Evolutionary conservation across 192 early-diverging fungal species (phyloP).

Genomic region (Podila clonocystis): DNA sequence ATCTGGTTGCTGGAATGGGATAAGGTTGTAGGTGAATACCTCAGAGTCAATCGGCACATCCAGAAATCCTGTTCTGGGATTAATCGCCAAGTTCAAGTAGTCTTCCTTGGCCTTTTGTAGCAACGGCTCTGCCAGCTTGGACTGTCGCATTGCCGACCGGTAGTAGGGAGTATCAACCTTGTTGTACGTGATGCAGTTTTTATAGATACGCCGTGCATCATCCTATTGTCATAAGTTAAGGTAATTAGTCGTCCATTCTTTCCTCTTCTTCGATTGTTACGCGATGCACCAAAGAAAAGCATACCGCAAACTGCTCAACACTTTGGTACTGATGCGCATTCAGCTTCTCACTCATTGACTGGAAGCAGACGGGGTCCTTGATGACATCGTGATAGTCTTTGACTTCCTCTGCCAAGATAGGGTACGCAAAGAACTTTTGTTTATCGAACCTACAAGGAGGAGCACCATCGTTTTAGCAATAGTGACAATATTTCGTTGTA

Average conservation of each 20-base stretch:
- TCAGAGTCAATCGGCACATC: constrained; percentile 56
- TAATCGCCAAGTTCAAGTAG: constrained; percentile 51
- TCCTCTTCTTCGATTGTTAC: not conserved
- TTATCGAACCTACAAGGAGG: constrained; percentile 35
- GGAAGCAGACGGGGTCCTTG: constrained; percentile 78
- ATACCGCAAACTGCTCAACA: constrained; percentile 62
- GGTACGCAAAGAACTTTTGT: constrained; percentile 57
- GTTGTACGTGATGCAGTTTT: constrained; percentile 84
- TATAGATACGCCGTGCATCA: constrained; percentile 77
- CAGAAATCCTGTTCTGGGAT: constrained; percentile 52
- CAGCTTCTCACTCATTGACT: constrained; percentile 69
- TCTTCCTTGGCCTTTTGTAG: constrained; percentile 55
- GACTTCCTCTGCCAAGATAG: constrained; percentile 57
- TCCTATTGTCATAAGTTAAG: constrained; percentile 45
- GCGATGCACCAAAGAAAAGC: not conserved
- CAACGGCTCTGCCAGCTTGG: constrained; percentile 47
- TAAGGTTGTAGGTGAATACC: constrained; percentile 60
- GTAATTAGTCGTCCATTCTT: not conserved
- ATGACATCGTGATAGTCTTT: constrained; percentile 62
- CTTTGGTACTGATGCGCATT: constrained; percentile 57
- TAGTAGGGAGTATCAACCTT: constrained; percentile 76
- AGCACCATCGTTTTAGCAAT: not conserved
- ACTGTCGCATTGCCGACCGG: constrained; percentile 67
- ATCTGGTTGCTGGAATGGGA: constrained; percentile 28
- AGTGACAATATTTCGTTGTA: no score